phyloP scores from a whole-genome alignment of 768 basidiomycete genomes.

The Trametes coccinea region DNA sequence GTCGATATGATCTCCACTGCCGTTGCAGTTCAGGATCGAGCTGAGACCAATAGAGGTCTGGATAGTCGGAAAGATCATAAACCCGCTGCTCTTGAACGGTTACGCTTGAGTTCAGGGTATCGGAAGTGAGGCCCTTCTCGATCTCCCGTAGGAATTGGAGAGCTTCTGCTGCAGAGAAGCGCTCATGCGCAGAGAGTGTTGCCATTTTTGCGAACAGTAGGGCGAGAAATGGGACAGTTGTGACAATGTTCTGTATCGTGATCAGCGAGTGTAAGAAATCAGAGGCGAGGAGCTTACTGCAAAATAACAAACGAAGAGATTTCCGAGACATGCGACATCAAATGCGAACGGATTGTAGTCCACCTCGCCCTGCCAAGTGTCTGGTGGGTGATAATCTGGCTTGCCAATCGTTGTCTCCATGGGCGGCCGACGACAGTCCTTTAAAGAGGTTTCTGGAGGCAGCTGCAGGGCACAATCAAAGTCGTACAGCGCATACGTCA shows the following conservation, averaged over 20 bases:
- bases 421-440: not conserved
- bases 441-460: not conserved
- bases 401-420: not conserved
- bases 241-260: not conserved
- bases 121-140: not conserved
- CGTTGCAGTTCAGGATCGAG: not conserved
- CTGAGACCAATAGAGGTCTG: slow-evolving; percentile 1
- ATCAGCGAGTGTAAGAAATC: not conserved
- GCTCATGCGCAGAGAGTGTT: not conserved
- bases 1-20: not conserved
- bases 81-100: not conserved
- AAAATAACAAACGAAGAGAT: not conserved
- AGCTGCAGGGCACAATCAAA: not conserved
- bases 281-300: not conserved
- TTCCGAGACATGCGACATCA: slow-evolving; percentile 4
- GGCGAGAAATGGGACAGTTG: slow-evolving; percentile 1
- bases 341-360: slow-evolving; percentile 7
- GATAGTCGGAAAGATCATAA: not conserved
- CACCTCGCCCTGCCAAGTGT: not conserved
- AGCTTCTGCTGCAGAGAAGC: slow-evolving; percentile 2
- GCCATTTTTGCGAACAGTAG: slow-evolving; percentile 1
- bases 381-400: not conserved
- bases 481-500: not conserved
- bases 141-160: not conserved
- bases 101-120: not conserved